Conservation (phyloP, 2,329 filamentous ascomycete species). For the Colletotrichum tabaci region DNA sequence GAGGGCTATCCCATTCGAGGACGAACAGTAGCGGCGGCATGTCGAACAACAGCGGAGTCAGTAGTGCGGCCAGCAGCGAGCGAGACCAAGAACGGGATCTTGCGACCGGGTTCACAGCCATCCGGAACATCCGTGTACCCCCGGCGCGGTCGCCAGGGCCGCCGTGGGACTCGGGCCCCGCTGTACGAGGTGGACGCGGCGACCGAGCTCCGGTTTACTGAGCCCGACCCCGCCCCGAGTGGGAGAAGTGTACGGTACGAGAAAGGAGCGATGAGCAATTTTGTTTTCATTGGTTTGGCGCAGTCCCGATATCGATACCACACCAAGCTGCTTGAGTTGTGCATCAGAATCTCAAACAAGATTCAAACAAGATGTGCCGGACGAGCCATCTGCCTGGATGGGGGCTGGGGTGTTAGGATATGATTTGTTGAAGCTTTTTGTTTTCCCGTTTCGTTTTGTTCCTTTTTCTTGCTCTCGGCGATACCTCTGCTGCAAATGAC, state of each 20-base stretch:
- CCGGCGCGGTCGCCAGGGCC: conserved; percentile 37
- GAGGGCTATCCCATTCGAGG: conserved; percentile 49
- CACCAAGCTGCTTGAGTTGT: conserved; percentile 25
- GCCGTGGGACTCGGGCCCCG: conserved; percentile 36
- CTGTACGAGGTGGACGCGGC: conserved; percentile 32
- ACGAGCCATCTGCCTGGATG: conserved; percentile 5
- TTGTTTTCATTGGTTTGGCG: conserved; percentile 26
- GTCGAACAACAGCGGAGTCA: conserved; percentile 54
- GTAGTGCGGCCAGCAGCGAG: conserved; percentile 44
- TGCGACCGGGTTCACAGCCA: conserved; percentile 35
- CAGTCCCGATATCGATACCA: conserved; percentile 38
- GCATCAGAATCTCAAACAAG: conserved; percentile 6
- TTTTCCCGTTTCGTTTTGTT: neutral
- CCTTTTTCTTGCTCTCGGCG: conserved; percentile 22
- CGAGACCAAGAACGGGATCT: conserved; percentile 33
- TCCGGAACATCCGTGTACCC: conserved; percentile 41
- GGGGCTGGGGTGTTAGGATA: neutral
- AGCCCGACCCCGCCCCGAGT: neutral
- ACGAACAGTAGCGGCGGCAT: conserved; percentile 53
- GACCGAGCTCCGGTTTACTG: conserved; percentile 40
- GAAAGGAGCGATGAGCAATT: conserved; percentile 1
- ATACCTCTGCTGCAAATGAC: conserved; percentile 35
- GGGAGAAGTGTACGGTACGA: neutral
- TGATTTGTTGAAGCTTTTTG: conserved; percentile 6
- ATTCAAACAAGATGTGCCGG: conserved; percentile 7